Conservation (phyloP, 192 early-diverging fungal genomes). For the Coemansia aciculifera region DNA sequence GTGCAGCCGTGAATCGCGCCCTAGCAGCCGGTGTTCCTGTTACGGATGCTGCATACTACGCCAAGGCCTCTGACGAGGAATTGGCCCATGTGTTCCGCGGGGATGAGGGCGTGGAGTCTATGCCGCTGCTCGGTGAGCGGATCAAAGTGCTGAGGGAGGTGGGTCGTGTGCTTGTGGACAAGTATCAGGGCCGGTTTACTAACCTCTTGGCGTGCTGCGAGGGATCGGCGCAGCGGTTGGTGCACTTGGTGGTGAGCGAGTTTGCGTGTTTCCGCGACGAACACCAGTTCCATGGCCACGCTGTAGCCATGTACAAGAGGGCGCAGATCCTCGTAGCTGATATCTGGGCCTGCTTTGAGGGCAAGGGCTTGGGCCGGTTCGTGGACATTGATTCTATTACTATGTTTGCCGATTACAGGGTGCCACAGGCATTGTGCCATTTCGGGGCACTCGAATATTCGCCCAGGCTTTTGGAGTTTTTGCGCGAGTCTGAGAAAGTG, state of each 20-base stretch:
- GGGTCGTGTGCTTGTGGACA: conserved; percentile 64
- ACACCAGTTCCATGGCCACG: conserved; percentile 55
- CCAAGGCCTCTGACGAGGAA: conserved; percentile 38
- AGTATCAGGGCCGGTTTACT: conserved; percentile 64
- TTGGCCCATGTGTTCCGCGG: conserved; percentile 64
- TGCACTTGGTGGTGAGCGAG: conserved; percentile 60
- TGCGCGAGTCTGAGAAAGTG: conserved; percentile 30
- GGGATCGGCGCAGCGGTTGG: conserved; percentile 58
- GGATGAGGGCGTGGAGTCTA: conserved; percentile 53
- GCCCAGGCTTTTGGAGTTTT: conserved; percentile 48
- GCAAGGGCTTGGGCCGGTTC: conserved; percentile 60
- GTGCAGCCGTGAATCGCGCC: conserved; percentile 73
- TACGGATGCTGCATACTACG: conserved; percentile 60
- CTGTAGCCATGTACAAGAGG: conserved; percentile 73
- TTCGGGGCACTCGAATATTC: conserved; percentile 72
- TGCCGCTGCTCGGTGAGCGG: conserved; percentile 65
- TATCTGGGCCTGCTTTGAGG: conserved; percentile 86
- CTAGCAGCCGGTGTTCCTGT: conserved; percentile 62
- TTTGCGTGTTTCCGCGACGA: conserved; percentile 71
- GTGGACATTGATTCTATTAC: conserved; percentile 76
- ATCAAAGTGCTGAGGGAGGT: conserved; percentile 65
- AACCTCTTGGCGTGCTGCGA: conserved; percentile 59
- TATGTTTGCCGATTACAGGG: conserved; percentile 92
- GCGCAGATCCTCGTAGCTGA: conserved; percentile 86
- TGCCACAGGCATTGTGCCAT: conserved; percentile 71